phyloP scores from a whole-genome alignment of 768 basidiomycete genomes.

The Tubosaeta sp. region DNA sequence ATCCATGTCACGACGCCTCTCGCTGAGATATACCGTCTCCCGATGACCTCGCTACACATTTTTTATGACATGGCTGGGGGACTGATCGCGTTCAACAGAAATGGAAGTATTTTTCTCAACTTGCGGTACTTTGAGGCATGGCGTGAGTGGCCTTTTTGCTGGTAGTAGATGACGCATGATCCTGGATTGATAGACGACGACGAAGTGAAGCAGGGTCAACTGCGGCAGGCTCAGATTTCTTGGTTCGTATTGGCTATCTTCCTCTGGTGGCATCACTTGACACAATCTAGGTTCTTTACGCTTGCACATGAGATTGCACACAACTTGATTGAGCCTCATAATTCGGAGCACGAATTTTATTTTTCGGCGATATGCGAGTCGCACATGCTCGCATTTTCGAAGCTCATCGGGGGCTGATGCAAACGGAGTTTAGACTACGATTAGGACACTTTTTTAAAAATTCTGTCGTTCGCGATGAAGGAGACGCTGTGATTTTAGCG shows the following conservation, averaged over 20 bases:
- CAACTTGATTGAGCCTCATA: constrained; percentile 82
- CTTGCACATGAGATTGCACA: constrained; percentile 93
- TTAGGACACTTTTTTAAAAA: not conserved
- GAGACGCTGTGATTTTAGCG: not conserved
- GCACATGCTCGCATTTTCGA: constrained; percentile 42
- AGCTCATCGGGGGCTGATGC: constrained; percentile 21
- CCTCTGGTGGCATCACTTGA: not conserved
- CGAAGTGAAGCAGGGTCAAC: constrained; percentile 51
- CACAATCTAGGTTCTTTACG: constrained; percentile 68
- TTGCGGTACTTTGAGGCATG: constrained; percentile 80
- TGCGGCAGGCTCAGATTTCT: constrained; percentile 68
- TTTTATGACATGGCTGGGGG: constrained; percentile 82
- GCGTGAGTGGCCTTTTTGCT: constrained; percentile 57
- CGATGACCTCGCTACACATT: constrained; percentile 71
- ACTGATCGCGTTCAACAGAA: constrained; percentile 90
- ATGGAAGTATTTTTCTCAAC: constrained; percentile 85
- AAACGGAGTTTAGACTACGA: not conserved
- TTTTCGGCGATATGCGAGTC: constrained; percentile 87
- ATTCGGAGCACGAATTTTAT: constrained; percentile 92
- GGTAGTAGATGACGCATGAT: not conserved
- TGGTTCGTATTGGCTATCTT: constrained; percentile 48
- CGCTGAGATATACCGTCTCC: constrained; percentile 67
- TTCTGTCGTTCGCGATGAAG: not conserved
- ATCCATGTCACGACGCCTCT: constrained; percentile 65
- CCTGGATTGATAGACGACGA: constrained; percentile 54